Evolutionary conservation across 2,329 filamentous ascomycete genomes (phyloP), one percentile per base, ranked within the genome.

Genomic region (Metarhizium brunneum): DNA sequence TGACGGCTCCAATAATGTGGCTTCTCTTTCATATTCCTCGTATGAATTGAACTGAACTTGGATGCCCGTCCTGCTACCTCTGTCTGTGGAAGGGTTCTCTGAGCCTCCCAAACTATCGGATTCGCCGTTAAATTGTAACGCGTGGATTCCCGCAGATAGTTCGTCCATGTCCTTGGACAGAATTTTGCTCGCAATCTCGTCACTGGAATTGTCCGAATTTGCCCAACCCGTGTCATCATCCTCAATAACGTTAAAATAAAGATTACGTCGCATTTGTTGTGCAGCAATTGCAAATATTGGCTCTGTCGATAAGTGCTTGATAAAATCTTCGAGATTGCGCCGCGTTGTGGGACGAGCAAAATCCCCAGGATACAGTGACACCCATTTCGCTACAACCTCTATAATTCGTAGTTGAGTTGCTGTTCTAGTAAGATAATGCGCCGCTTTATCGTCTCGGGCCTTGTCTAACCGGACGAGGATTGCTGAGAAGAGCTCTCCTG

Each of bases 181-280:
- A 4, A 70, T 63, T 43, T 71, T 65, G 54, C 66, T 70, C 20
- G 67, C 69, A 16, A 65, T 58, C 25, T 68, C 64, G 53, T 74
- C 70, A 4, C 65, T 66, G 3, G 62, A 61, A 10, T 84, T 82
- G 65, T 97, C 92, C 50, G 84, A 83, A 64, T 85, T 88, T n/a
- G 88, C 90, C 94, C 94, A 99, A 13, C 88, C 85, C 0, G 88
- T 88, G 67, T 99, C 92, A 64, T 97, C 94, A 66, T 97, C 92
- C 64, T 95, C 88, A 6, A 83, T 76, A 2, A 91, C 85, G 56
- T 77, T 78, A 52, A 80, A 77, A 49, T 92, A 87, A 16, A 97
- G 75, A 63, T 88, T 85, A n/a, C 81, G 79, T 20, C 84, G 81
- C 73, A 99, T 94, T 66, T 96, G 90, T 62, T 89, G 86, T 3